Evolutionary conservation across 2,329 filamentous ascomycete species (phyloP), one percentile per base, ranked within the genome.

Genomic region (Diaporthe vaccinii): DNA sequence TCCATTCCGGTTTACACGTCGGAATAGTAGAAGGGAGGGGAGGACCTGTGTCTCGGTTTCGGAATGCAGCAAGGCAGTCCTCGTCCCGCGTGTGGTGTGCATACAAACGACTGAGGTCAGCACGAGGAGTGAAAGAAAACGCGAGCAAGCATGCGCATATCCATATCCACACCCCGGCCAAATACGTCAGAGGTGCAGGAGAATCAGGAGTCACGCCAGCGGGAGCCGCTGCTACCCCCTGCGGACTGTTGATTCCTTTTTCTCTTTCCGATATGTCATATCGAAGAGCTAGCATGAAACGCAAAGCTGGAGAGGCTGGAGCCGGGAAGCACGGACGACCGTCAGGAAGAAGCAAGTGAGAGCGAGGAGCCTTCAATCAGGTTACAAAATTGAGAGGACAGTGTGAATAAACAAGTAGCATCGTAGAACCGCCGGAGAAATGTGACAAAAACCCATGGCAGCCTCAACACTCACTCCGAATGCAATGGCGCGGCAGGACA

Each of bases 41-140:
- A 28, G 49, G 46, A 12, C 10, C 53, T 49, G 41, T 73, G 58
- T 59, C 51, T 57, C 59, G 71, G 71, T 39, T 17, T 65, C 72
- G 62, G 44, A 72, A 74, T 65, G 72, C 58, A 74, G 65, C 72
- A 76, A 67, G 58, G 67, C 49, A 55, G 36, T 44, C 39, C 61
- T 65, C 61, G 34, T 73, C 58, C 71, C 71, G 58, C 39, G 71
- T 44, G 65, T 73, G 58, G n/a, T 49, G 58, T 62, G 58, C 75
- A 72, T 68, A 68, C 72, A 74, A 74, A 74, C 72, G 65, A 70
- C 36, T 36, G 36, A 65, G 61, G 28, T 17, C 39, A 44, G 44
- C 36, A 68, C 46, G 62, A 34, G 70, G 53, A 70, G 55, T 51
- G 62, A 58, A 68, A 65, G 57, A 57, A 39, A 39, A 53, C 14